Percentiles rank a stretch among this genome's conserved stretches.
Conservation (phyloP, 2,329 filamentous ascomycete species). For the Cercospora sp. region DNA sequence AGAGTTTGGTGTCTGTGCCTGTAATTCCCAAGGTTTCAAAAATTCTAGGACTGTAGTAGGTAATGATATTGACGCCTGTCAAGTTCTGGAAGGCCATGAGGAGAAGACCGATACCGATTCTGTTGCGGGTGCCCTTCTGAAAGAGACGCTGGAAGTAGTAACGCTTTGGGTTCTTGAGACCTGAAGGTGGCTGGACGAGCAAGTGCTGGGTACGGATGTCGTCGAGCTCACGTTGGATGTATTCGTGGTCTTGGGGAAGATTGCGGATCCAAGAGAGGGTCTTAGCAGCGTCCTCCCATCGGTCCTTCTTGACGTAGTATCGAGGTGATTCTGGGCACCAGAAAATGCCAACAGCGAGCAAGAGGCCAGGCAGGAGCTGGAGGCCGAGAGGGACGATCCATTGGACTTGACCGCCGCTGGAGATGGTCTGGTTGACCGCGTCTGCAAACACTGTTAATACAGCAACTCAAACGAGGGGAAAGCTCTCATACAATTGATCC, state of each 20-base stretch:
- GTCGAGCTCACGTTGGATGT: conserved; percentile 53
- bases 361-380: conserved; percentile 46
- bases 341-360: conserved; percentile 42
- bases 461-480: too few species aligned
- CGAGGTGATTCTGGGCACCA: conserved; percentile 42
- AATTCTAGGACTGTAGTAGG: conserved; percentile 38
- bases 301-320: conserved; percentile 26
- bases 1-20: conserved; percentile 43
- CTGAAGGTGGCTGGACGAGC: conserved; percentile 39
- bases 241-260: conserved; percentile 45
- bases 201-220: conserved; percentile 57
- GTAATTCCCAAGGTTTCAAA: conserved; percentile 50
- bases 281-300: conserved; percentile 44
- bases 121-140: conserved; percentile 43
- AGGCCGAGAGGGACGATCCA: conserved; percentile 64
- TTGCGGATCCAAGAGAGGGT: conserved; percentile 49
- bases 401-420: conserved; percentile 52
- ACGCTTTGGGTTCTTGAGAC: conserved; percentile 19
- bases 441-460: conserved; percentile 18
- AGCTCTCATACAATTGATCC: conserved; percentile 41
- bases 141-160: conserved; percentile 47
- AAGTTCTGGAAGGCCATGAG: conserved; percentile 44
- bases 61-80: conserved; percentile 42
- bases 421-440: conserved; percentile 45
- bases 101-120: conserved; percentile 43